phyloP scores from a whole-genome alignment of 2,329 filamentous ascomycete genomes.

The Cadophora luteo-olivacea region DNA sequence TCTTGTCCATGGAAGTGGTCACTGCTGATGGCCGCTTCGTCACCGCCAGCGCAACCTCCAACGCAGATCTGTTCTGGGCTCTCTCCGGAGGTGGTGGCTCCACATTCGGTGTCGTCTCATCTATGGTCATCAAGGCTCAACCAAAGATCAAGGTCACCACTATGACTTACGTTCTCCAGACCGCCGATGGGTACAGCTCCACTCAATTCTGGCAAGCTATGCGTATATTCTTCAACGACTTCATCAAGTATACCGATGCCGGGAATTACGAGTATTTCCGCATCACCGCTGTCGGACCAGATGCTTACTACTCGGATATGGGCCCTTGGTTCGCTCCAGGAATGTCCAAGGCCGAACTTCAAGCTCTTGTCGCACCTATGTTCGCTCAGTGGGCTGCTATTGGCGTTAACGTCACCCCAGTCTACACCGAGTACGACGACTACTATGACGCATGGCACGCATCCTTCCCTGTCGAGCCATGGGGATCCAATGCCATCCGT shows the following conservation, averaged over 20 bases:
- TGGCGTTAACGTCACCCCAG: constrained; percentile 32
- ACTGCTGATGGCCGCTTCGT: constrained; percentile 27
- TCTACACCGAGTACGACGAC: constrained; percentile 42
- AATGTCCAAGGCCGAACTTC: constrained; percentile 40
- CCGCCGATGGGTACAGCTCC: constrained; percentile 53
- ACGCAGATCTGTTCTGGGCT: constrained; percentile 39
- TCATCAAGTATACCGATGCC: constrained; percentile 47
- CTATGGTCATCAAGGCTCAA: constrained; percentile 60
- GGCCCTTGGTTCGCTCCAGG: constrained; percentile 42
- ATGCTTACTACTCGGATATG: constrained; percentile 45
- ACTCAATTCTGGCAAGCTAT: constrained; percentile 58
- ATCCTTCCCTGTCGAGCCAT: constrained; percentile 49
- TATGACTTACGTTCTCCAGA: constrained; percentile 53
- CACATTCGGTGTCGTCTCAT: constrained; percentile 67
- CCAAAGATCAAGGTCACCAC: constrained; percentile 47
- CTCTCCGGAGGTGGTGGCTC: constrained; percentile 38
- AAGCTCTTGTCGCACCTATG: constrained; percentile 46
- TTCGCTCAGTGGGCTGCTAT: constrained; percentile 46
- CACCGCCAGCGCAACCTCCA: constrained; percentile 31
- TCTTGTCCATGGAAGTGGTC: constrained; percentile 54
- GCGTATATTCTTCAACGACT: constrained; percentile 56
- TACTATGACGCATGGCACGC: constrained; percentile 46
- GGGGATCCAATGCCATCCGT: constrained; percentile 42
- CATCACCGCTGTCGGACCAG: constrained; percentile 44
- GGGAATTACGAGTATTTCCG: constrained; percentile 43